These are phyloP conservation scores for Silene noctiflora DNA, from an alignment of 179 eudicot genomes.

Conservation along the genomic window DNA sequence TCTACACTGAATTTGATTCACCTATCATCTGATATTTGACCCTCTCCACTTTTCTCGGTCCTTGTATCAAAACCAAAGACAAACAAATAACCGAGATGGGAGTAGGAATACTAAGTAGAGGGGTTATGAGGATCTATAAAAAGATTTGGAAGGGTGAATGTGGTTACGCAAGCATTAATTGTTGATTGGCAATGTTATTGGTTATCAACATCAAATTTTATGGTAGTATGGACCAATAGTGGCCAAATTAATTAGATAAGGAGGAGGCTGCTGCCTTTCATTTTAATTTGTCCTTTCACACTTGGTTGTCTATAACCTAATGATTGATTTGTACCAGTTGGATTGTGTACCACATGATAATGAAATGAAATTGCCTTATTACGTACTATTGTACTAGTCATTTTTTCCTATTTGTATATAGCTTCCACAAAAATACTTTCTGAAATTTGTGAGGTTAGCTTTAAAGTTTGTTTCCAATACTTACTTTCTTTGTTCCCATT, in stretches of 20 bases:
- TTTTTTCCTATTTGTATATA: too few relatives aligned
- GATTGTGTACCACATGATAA: not conserved
- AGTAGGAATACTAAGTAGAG: slow-evolving; percentile 20
- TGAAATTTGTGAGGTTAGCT: too few relatives aligned
- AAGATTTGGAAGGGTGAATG: slow-evolving; percentile 17
- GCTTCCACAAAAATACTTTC: too few relatives aligned
- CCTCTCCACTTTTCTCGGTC: too few relatives aligned
- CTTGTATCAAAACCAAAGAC: too few relatives aligned
- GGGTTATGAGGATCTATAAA: slow-evolving; percentile 9
- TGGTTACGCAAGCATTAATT: slow-evolving; percentile 14
- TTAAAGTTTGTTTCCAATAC: too few relatives aligned
- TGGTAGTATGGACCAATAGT: slow-evolving; percentile 29
- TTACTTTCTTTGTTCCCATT: too few relatives aligned
- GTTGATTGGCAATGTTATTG: slow-evolving; percentile 17
- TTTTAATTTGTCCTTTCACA: slow-evolving; percentile 14
- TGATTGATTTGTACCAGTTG: slow-evolving; percentile 8
- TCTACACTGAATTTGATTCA: too few relatives aligned
- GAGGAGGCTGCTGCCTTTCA: slow-evolving; percentile 3
- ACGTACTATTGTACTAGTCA: not conserved
- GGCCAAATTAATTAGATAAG: slow-evolving; percentile 12
- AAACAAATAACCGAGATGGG: not conserved
- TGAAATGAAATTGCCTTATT: not conserved
- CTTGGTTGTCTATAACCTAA: not conserved
- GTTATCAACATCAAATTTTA: slow-evolving; percentile 27
- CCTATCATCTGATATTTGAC: too few relatives aligned